Base-by-base conservation (phyloP, 768 basidiomycete genomes). In the Tylopilus felleus region DNA sequence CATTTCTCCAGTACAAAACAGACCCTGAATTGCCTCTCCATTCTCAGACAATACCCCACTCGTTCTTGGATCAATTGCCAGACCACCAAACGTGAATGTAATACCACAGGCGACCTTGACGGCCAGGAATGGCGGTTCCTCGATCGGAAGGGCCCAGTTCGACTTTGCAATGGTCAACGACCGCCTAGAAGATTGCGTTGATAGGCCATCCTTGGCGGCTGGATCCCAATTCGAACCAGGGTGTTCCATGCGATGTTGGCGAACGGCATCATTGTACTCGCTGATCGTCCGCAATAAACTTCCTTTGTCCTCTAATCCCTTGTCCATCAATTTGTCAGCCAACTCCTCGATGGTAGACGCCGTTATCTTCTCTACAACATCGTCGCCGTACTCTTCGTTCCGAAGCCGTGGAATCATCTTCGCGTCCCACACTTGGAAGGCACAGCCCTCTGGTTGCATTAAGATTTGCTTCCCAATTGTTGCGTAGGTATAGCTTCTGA, bases 21-120 rank as follows among this genome's bases (percentile, higher is more conserved):
- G 63, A 2, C 86, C 84, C 8, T 60, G 65, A 33, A 88, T 83
- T 12, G 65, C 60, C 16, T 65, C 60, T 10, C 74, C 75, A 1
- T 68, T 75, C 46, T 64, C 60, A 0, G 74, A 75, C 1, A 85
- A 45, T 7, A 87, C 84, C 1, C 66, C 77, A 10, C 80, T 76
- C 0, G 80, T 83, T 16, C 71, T 61, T 0, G 82, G 76, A 59
- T 86, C 78, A 56, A 88, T 80, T 0, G 77, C 80, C 3, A 88
- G 65, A 1, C 86, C 86, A 0, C 86, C 85, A 70, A 86, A 88
- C 2, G 84, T 88, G 70, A 86, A 88, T 1, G 86, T 87, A 50
- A 86, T 79, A 7, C 85, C 86, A 69, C 85, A 86, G 0, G 80
- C 73, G 8, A 88, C 82, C 60, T 82, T 85, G 29, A 88, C 82